Conservation (phyloP, 306 rosid species). For the Hippophae gyantsensis region DNA sequence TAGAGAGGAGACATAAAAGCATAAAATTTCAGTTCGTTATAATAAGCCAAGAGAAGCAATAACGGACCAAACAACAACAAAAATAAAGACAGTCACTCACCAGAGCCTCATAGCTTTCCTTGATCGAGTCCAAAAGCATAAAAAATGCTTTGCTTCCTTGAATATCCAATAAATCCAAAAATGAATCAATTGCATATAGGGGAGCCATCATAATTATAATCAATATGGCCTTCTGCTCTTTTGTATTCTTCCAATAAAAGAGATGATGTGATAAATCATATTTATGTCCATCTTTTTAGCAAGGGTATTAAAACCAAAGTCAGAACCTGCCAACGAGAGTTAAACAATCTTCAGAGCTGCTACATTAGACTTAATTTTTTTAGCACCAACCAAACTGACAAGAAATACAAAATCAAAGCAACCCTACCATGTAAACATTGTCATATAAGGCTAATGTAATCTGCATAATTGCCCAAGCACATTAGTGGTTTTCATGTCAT, state of each 20-base stretch:
- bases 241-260: conserved; percentile 93
- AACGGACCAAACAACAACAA: conserved; percentile 1
- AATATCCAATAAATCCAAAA: conserved; percentile 78
- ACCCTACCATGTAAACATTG: no score
- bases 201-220: conserved; percentile 95
- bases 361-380: conserved; percentile 1
- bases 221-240: conserved; percentile 83
- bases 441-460: no score
- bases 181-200: conserved; percentile 60
- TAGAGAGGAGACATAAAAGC: conserved; percentile 13
- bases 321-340: conserved; percentile 27
- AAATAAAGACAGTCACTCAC: conserved; percentile 27
- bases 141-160: conserved; percentile 72
- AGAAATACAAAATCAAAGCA: no score
- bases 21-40: background rate
- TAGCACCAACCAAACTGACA: background rate
- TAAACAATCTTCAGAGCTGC: conserved; percentile 4
- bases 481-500: no score
- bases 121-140: conserved; percentile 61
- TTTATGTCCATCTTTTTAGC: conserved; percentile 52
- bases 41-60: conserved; percentile 11
- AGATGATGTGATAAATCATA: conserved; percentile 77
- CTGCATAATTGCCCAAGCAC: no score
- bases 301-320: conserved; percentile 12
- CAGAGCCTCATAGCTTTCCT: conserved; percentile 90